A percentile compares a stretch with the other conserved stretches of the same genome.
These are phyloP conservation scores for Aspergillus diversus DNA, from an alignment of 495 filamentous ascomycete species.

Conservation along the genomic window DNA sequence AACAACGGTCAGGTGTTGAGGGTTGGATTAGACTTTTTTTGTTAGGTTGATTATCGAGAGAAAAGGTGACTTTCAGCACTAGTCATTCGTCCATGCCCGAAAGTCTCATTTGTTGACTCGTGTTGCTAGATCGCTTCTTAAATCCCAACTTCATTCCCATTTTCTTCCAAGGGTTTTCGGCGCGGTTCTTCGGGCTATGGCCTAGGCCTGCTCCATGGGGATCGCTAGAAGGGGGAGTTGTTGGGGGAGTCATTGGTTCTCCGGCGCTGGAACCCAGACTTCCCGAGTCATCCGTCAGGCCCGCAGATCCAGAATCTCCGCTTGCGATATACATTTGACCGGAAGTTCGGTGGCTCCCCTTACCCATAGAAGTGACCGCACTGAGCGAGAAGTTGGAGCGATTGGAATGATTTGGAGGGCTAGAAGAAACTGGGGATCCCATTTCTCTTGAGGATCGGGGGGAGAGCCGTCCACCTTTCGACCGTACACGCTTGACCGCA, in stretches of 20 bases:
- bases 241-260: constrained; percentile 88
- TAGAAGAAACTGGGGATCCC: constrained; percentile 28
- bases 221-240: constrained; percentile 74
- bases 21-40: too few relatives aligned
- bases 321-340: constrained; percentile 41
- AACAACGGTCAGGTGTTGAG: too few relatives aligned
- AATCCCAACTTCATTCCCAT: constrained; percentile 78
- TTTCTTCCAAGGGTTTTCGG: constrained; percentile 77
- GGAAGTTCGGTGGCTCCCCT: constrained; percentile 38
- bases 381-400: constrained; percentile 41
- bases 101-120: constrained; percentile 40
- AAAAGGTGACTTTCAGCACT: background rate
- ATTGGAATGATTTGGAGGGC: constrained; percentile 28
- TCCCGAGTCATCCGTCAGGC: constrained; percentile 54
- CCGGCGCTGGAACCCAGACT: constrained; percentile 50
- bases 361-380: constrained; percentile 38
- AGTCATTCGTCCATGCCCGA: constrained; percentile 40
- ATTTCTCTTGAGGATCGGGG: constrained; percentile 50
- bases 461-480: constrained; percentile 44
- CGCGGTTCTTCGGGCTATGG: constrained; percentile 56
- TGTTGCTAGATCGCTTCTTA: constrained; percentile 56
- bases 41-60: background rate
- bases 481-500: constrained; percentile 36
- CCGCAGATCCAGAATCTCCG: constrained; percentile 40
- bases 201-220: constrained; percentile 49